Conservation (phyloP, 345 rosid genomes). For the Pseudoturritis turrita region DNA sequence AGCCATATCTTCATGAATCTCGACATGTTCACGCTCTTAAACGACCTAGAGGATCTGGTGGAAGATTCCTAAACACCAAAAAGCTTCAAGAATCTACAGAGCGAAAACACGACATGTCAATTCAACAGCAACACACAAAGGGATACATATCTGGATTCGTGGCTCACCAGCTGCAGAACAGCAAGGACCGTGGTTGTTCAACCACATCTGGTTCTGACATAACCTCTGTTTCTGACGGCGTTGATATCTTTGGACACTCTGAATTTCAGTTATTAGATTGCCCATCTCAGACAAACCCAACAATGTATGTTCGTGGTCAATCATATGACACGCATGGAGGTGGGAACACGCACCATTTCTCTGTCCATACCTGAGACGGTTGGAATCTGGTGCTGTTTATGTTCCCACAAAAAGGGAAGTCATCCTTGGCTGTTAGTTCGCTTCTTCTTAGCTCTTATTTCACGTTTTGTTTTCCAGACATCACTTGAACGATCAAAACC, state of each 20-base stretch:
- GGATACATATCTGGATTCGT: slow-evolving; percentile 20
- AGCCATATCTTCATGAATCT: slow-evolving; percentile 47
- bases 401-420: slow-evolving; percentile 54
- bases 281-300: slow-evolving; percentile 28
- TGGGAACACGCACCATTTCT: slow-evolving; percentile 31
- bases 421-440: slow-evolving; percentile 76
- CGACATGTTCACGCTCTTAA: slow-evolving; percentile 69
- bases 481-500: background rate
- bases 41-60: slow-evolving; percentile 74
- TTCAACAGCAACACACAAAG: slow-evolving; percentile 20
- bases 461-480: background rate
- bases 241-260: slow-evolving; percentile 37
- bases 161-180: slow-evolving; percentile 16
- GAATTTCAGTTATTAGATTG: slow-evolving; percentile 44
- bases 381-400: slow-evolving; percentile 34
- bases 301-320: slow-evolving; percentile 12
- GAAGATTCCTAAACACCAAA: slow-evolving; percentile 58
- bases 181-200: slow-evolving; percentile 33
- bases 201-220: slow-evolving; percentile 42
- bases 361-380: slow-evolving; percentile 30
- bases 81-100: slow-evolving; percentile 38
- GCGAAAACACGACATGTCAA: background rate
- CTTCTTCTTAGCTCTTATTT: background rate
- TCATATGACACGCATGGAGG: slow-evolving; percentile 33
- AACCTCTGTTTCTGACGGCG: slow-evolving; percentile 36